Conservation (phyloP, 1,284 basidiomycete species). For the Ceratobasidium sp. region DNA sequence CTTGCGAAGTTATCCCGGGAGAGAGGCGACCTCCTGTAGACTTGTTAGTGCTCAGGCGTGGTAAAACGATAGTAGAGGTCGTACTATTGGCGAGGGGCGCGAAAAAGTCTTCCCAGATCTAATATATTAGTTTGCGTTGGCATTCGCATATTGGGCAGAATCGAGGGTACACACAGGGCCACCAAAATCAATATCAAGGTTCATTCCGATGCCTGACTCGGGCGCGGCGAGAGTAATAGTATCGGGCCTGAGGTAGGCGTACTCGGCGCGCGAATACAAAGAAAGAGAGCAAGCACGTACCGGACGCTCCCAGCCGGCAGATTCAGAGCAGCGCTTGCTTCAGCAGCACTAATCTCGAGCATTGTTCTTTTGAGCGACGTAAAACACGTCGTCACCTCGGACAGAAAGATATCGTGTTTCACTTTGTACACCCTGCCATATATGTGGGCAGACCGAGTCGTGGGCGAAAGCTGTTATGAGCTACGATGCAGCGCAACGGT, state of each 20-base stretch:
- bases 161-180: conserved; percentile 65
- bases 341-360: conserved; percentile 45
- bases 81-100: conserved; percentile 59
- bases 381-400: conserved; percentile 83
- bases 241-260: background rate
- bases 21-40: conserved; percentile 18
- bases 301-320: conserved; percentile 18
- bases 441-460: conserved; percentile 45
- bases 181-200: conserved; percentile 68
- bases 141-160: background rate
- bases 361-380: conserved; percentile 77
- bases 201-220: conserved; percentile 24
- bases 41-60: background rate
- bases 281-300: background rate
- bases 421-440: conserved; percentile 77
- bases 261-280: background rate
- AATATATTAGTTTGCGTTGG: conserved; percentile 4
- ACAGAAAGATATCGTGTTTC: conserved; percentile 83
- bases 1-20: conserved; percentile 40
- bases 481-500: background rate
- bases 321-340: conserved; percentile 19
- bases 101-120: conserved; percentile 49
- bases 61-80: conserved; percentile 59
- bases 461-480: conserved; percentile 51
- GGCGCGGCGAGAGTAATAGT: conserved; percentile 36